phyloP scores from a whole-genome alignment of 768 basidiomycete genomes.

The Rossbeevera mucosa region DNA sequence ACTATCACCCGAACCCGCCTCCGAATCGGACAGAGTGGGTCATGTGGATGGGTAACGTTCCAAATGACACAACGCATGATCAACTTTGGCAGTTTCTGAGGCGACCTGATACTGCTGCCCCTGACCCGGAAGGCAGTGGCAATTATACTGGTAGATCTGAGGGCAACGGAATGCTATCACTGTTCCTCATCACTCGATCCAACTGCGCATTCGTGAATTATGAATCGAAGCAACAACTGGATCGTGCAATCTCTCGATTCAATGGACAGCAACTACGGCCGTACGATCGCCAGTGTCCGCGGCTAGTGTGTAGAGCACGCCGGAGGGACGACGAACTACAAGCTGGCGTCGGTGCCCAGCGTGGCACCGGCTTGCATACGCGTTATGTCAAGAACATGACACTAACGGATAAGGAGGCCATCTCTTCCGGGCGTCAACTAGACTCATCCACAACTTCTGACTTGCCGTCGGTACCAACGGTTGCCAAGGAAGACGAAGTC shows the following conservation, averaged over 20 bases:
- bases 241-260: conserved; percentile 64
- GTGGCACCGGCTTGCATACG: conserved; percentile 79
- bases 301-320: conserved; percentile 79
- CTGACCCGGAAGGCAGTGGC: background rate
- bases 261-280: conserved; percentile 70
- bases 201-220: conserved; percentile 95
- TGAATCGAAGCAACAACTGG: conserved; percentile 54
- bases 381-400: conserved; percentile 72
- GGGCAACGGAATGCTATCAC: conserved; percentile 63
- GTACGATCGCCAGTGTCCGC: conserved; percentile 65
- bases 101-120: conserved; percentile 18
- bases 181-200: conserved; percentile 93
- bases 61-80: conserved; percentile 73
- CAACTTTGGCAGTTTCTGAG: conserved; percentile 87
- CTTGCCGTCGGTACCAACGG: conserved; percentile 27
- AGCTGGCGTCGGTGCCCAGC: conserved; percentile 88
- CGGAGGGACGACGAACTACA: conserved; percentile 78
- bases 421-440: background rate
- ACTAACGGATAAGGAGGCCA: conserved; percentile 29
- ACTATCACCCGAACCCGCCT: conserved; percentile 69
- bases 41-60: conserved; percentile 96
- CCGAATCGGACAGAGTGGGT: conserved; percentile 84
- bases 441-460: background rate
- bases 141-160: background rate
- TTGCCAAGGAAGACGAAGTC: conserved; percentile 38